Percentiles rank a stretch among this genome's conserved stretches.
Conservation (phyloP, 768 basidiomycete species). For the Gymnopilus junonius region DNA sequence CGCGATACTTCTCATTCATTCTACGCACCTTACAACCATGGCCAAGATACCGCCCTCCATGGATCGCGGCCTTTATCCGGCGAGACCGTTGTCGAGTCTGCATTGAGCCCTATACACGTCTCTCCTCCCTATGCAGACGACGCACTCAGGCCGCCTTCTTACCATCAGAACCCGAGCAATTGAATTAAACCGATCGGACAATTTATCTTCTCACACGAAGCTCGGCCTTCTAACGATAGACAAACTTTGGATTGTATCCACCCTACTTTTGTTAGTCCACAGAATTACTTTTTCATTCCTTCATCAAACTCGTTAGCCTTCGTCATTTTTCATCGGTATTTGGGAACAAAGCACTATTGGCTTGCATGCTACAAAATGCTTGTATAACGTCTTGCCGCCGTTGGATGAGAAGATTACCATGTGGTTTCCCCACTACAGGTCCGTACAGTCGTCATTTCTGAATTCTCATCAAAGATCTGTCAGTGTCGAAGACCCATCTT, state of each 20-base stretch:
- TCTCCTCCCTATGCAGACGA: not conserved
- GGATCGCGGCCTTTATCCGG: not conserved
- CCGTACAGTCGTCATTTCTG: not conserved
- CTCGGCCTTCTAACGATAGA: not conserved
- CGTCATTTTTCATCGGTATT: not conserved
- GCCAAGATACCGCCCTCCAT: not conserved
- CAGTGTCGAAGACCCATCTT: not conserved
- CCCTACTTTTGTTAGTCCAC: not conserved
- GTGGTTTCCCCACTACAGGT: not conserved
- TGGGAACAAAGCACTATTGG: too few relatives aligned
- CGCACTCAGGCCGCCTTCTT: not conserved
- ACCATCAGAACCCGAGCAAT: not conserved
- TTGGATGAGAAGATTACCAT: not conserved
- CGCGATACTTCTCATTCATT: not conserved
- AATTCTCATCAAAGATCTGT: not conserved
- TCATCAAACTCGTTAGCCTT: not conserved
- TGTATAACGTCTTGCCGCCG: not conserved
- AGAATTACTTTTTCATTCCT: not conserved
- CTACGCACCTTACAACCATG: not conserved
- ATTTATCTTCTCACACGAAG: not conserved
- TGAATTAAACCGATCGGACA: not conserved
- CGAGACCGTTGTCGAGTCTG: not conserved
- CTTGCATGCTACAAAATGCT: not conserved
- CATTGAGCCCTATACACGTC: not conserved
- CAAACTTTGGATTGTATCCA: not conserved